These are phyloP conservation scores for Pseudofabraea citricarpa DNA, from an alignment of 2,329 filamentous ascomycete species.

Conservation along the genomic window DNA sequence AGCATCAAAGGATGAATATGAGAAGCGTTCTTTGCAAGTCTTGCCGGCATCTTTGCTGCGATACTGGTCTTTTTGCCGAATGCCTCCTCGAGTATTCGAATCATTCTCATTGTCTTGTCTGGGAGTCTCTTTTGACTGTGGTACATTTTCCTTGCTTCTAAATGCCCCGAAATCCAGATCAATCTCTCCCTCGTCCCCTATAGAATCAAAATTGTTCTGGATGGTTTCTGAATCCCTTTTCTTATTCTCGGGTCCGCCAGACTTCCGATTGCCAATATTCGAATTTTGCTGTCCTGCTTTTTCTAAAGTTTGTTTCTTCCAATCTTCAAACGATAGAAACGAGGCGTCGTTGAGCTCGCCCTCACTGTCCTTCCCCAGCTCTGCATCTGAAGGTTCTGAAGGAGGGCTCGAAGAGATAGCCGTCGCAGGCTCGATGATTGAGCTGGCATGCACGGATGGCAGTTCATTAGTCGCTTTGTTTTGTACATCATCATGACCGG, in stretches of 20 bases:
- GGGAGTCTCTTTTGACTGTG: conserved; percentile 14
- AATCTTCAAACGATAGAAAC: conserved; percentile 96
- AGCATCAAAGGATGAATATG: conserved; percentile 95
- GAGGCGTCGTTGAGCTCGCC: conserved; percentile 52
- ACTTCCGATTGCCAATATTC: conserved; percentile 54
- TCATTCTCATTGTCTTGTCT: conserved; percentile 5
- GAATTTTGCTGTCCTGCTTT: conserved; percentile 76
- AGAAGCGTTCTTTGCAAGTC: conserved; percentile 96
- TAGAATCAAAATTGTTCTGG: conserved; percentile 67
- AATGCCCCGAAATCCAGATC: conserved; percentile 66
- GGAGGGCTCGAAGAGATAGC: neutral
- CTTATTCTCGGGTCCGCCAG: conserved; percentile 40
- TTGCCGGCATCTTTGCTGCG: conserved; percentile 91
- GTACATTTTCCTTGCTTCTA: conserved; percentile 30
- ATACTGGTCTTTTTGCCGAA: conserved; percentile 28
- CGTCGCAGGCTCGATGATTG: neutral
- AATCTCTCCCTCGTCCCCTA: conserved; percentile 88
- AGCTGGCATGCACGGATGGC: neutral
- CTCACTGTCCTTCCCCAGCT: conserved; percentile 7
- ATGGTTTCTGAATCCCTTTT: conserved; percentile 48
- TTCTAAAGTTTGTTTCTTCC: conserved; percentile 90
- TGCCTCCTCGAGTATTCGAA: conserved; percentile 22
- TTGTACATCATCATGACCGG: neutral
- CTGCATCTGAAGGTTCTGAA: neutral
- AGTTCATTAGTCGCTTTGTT: neutral